Evolutionary conservation across 495 filamentous ascomycete genomes (phyloP).

Genomic region (Penicillium tannophilum): DNA sequence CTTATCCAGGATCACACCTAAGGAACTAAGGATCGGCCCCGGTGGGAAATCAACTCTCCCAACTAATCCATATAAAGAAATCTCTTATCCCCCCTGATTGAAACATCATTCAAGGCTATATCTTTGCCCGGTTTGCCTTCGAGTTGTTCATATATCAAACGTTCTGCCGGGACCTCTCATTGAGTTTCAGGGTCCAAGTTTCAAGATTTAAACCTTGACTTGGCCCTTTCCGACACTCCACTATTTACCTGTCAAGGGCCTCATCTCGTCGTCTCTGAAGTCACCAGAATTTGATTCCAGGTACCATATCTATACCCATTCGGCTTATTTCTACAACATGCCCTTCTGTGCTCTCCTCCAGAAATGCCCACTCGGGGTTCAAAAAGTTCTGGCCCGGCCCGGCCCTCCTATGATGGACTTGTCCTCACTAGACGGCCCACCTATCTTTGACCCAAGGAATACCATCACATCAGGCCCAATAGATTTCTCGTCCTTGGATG

Average conservation of each 20-base stretch:
- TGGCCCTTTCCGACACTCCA: background rate
- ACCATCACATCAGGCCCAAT: background rate
- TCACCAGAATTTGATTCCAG: background rate
- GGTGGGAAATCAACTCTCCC: background rate
- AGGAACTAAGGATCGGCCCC: background rate
- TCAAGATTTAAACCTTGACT: background rate
- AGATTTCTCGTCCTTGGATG: slow-evolving; percentile 14
- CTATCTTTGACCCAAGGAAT: slow-evolving; percentile 1
- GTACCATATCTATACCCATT: background rate
- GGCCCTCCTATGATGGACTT: slow-evolving; percentile 11
- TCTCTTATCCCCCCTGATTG: background rate
- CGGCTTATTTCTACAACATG: background rate
- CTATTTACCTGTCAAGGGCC: background rate
- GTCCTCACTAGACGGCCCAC: slow-evolving; percentile 14
- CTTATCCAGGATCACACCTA: background rate
- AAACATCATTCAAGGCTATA: background rate
- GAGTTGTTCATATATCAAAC: background rate
- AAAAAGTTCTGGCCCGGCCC: background rate
- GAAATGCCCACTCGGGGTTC: background rate
- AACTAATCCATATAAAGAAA: background rate
- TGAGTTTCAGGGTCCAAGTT: background rate
- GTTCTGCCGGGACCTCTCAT: background rate
- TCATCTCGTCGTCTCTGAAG: background rate
- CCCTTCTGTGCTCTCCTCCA: slow-evolving; percentile 3
- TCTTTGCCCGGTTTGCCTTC: background rate